phyloP scores from a whole-genome alignment of 2,329 filamentous ascomycete species.

The Cryphonectria japonica region DNA sequence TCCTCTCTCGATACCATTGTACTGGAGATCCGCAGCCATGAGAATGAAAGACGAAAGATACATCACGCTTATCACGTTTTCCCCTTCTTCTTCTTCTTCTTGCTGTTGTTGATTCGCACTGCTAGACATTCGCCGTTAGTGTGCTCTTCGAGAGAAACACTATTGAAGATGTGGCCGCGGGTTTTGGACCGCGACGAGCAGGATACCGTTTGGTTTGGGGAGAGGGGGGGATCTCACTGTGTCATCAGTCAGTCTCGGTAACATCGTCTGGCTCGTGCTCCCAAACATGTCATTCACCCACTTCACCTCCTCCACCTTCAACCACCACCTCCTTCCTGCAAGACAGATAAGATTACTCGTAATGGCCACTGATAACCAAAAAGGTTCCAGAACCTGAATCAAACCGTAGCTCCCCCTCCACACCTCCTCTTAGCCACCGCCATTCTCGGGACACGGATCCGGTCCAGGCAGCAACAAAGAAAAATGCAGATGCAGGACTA shows the following conservation, averaged over 20 bases:
- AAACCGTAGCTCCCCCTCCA: neutral
- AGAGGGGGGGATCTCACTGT: neutral
- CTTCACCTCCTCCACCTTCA: neutral
- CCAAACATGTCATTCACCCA: neutral
- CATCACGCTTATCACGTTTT: neutral
- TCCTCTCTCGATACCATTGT: constrained; percentile 41
- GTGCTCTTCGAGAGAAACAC: neutral
- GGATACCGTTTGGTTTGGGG: neutral
- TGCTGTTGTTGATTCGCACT: neutral
- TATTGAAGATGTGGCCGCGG: neutral
- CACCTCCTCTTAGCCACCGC: neutral
- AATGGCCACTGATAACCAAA: neutral
- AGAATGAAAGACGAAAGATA: constrained; percentile 6
- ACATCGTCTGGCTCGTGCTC: neutral
- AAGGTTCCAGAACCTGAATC: neutral
- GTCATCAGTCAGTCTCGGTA: neutral
- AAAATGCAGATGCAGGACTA: neutral
- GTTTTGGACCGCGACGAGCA: neutral
- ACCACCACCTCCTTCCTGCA: too few relatives aligned
- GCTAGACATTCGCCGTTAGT: neutral
- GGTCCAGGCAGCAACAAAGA: neutral
- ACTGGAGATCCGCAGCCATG: constrained; percentile 2
- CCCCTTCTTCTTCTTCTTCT: neutral
- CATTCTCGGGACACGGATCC: neutral
- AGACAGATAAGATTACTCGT: neutral